Evolutionary conservation across 192 early-diverging fungal genomes (phyloP), one percentile per base, ranked within the genome.

Genomic region (Kickxella alabastrina): DNA sequence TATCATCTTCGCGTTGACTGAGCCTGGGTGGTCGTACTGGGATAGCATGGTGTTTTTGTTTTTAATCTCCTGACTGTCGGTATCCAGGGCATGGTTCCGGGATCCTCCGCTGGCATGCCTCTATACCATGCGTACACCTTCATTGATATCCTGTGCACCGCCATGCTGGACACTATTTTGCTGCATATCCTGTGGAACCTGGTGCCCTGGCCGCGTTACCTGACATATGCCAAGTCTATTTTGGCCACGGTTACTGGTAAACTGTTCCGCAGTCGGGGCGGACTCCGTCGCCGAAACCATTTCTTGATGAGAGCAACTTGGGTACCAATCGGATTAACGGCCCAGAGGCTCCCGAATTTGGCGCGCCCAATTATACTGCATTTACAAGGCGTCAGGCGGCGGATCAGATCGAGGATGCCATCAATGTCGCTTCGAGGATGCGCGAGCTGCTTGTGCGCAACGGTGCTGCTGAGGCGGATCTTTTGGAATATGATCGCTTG

Each of bases 11-110:
- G 49, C 64, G 28, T 53, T 50, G 22, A 72, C 68, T 9, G 68
- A 72, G 40, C n/a, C 55, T 31, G 59, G 54, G 12, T 71, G 68
- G 68, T 68, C 68, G 26, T 77, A 66, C 57, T 72, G 68, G 75
- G 75, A 77, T 45, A 63, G 67, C 22, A 43, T 77, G 54, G 42
- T 68, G 34, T 77, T 77, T 48, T 26, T 68, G 43, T 77, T 77
- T 27, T 77, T 42, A 72, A 57, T 31, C 48, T 77, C 32, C 58
- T 77, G 19, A 64, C 65, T 18, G 68, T 77, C 7, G 75, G 75
- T 28, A 32, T 65, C n/a, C 68, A 67, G 49, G 59, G 56, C n/a
- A 53, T 54, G 54, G 64, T 68, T 4, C 64, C 75, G 3, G 36
- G 37, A 10, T 72, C 75, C 36, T 10, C 68, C 8, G 23, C 60